These are phyloP conservation scores for Diaporthe helianthi DNA, from an alignment of 2,329 filamentous ascomycete genomes.

Conservation along the genomic window DNA sequence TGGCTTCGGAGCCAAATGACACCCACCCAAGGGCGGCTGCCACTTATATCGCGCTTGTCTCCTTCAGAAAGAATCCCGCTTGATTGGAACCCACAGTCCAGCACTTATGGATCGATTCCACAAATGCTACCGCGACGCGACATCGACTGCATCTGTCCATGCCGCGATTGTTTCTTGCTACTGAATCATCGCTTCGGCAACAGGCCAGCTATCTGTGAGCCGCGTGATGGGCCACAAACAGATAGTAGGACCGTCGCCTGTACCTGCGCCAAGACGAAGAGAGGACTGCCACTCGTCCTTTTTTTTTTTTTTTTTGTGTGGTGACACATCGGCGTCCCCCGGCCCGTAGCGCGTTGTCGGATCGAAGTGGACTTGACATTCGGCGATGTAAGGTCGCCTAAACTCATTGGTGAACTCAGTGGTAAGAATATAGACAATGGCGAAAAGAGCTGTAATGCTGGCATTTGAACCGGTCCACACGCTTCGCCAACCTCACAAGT, in stretches of 20 bases:
- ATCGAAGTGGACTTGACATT: constrained; percentile 2
- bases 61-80: constrained; percentile 60
- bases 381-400: background rate
- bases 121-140: constrained; percentile 25
- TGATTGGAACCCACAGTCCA: constrained; percentile 34
- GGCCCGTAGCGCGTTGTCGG: background rate
- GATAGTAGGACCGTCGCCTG: background rate
- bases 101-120: constrained; percentile 21
- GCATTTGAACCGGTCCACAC: background rate
- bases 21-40: constrained; percentile 49
- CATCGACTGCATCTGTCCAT: constrained; percentile 35
- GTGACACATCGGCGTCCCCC: background rate
- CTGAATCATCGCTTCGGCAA: background rate
- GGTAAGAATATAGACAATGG: background rate
- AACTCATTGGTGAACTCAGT: background rate
- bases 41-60: constrained; percentile 65
- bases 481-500: background rate
- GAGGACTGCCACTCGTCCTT: constrained; percentile 19
- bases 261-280: constrained; percentile 18
- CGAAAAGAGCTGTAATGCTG: background rate
- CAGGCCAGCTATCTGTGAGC: background rate
- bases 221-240: background rate
- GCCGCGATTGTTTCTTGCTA: constrained; percentile 35
- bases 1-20: constrained; percentile 64
- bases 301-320: background rate